phyloP scores from a whole-genome alignment of 176 grass and related monocot species.

The Musa schizocarpa region DNA sequence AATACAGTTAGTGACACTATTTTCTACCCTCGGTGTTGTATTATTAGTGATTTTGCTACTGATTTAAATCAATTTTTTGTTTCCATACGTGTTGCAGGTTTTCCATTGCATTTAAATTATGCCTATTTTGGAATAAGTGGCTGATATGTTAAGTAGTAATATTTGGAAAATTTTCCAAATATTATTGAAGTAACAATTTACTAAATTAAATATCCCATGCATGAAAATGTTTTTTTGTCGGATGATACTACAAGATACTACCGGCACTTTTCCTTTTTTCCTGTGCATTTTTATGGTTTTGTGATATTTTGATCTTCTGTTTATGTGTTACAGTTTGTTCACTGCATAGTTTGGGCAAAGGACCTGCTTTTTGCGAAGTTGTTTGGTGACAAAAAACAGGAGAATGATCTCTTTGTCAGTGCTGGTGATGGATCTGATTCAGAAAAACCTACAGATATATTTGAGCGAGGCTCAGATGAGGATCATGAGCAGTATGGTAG shows the following conservation, averaged over 20 bases:
- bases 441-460: constrained; percentile 35
- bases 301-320: not conserved
- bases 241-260: not conserved
- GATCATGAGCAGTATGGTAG: constrained; percentile 57
- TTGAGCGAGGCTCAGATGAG: constrained; percentile 51
- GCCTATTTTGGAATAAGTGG: not conserved
- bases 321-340: constrained; percentile 58
- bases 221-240: not conserved
- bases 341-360: constrained; percentile 98
- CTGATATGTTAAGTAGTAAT: no score
- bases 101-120: no score
- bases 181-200: not conserved
- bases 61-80: no score
- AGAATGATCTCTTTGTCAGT: constrained; percentile 86
- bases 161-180: not conserved
- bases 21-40: no score
- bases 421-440: constrained; percentile 47
- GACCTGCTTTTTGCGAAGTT: constrained; percentile 96
- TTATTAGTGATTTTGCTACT: no score
- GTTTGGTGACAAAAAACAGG: constrained; percentile 90
- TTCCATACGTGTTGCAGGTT: no score
- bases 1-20: no score
- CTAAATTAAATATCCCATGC: not conserved
- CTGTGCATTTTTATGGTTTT: not conserved
- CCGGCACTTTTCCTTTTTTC: not conserved